A percentile compares a stretch with the other conserved stretches of the same genome.
These are phyloP conservation scores for Opeltia flavorubescens DNA, from an alignment of 495 filamentous ascomycete genomes.

Conservation along the genomic window DNA sequence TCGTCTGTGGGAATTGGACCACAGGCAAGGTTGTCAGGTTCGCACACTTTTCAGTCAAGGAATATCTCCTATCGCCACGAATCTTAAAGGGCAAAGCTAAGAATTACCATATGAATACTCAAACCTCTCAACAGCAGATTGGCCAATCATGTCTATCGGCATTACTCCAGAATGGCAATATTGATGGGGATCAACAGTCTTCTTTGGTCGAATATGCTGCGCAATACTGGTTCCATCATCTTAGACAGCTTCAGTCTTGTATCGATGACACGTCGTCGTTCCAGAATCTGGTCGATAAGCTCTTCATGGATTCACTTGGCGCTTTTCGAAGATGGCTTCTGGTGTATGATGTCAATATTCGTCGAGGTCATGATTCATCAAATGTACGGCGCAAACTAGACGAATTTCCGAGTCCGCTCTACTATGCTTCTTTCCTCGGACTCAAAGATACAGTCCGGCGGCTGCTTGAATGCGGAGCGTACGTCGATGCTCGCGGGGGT, in stretches of 20 bases:
- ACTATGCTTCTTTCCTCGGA: constrained; percentile 4
- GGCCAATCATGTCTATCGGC: background rate
- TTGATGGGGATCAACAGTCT: background rate
- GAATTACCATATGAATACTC: constrained; percentile 1
- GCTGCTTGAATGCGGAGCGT: background rate
- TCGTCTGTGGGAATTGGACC: constrained; percentile 1
- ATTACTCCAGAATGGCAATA: background rate
- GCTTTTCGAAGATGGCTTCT: constrained; percentile 2
- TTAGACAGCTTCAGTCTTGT: background rate
- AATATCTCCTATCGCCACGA: constrained; percentile 24
- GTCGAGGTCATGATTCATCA: background rate
- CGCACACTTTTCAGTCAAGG: constrained; percentile 26
- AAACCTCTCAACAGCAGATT: background rate
- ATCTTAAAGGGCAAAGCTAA: constrained; percentile 14
- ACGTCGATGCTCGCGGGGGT: background rate
- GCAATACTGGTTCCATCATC: constrained; percentile 1
- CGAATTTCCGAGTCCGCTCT: background rate
- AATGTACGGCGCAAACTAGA: background rate
- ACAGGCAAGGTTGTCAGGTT: constrained; percentile 12
- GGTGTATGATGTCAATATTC: background rate
- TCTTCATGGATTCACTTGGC: background rate
- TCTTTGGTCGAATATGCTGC: constrained; percentile 3
- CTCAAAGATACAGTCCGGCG: background rate
- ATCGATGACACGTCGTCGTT: background rate
- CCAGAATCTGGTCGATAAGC: background rate